phyloP scores from a whole-genome alignment of 2,329 filamentous ascomycete genomes.

The Aspergillus jensenii region DNA sequence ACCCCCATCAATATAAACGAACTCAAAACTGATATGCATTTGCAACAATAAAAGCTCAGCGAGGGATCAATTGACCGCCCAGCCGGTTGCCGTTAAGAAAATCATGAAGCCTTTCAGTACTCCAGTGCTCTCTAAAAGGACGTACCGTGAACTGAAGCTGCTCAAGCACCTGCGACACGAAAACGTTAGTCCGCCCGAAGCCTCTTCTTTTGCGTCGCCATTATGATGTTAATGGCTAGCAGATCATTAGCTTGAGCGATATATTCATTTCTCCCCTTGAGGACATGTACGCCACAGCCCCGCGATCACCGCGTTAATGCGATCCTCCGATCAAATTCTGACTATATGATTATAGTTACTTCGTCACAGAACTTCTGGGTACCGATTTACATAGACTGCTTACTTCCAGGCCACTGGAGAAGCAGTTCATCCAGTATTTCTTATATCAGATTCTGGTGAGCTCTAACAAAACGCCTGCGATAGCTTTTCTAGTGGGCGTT shows the following conservation, averaged over 20 bases:
- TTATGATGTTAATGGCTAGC: constrained; percentile 20
- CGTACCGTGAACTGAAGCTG: constrained; percentile 95
- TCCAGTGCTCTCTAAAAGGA: constrained; percentile 95
- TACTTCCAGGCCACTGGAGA: constrained; percentile 93
- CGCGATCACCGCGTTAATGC: background rate
- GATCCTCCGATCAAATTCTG: background rate
- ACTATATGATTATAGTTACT: constrained; percentile 65
- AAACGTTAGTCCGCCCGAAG: constrained; percentile 64
- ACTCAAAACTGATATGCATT: constrained; percentile 14
- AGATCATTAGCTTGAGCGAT: constrained; percentile 97
- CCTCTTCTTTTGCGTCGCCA: background rate
- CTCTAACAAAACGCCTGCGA: constrained; percentile 14
- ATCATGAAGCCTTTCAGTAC: constrained; percentile 99
- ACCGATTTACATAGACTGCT: constrained; percentile 95
- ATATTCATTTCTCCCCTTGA: constrained; percentile 99
- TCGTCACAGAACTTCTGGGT: constrained; percentile 94
- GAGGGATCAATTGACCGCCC: constrained; percentile 93
- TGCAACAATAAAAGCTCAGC: constrained; percentile 67
- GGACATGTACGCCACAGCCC: constrained; percentile 72
- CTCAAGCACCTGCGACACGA: constrained; percentile 96
- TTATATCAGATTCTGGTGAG: constrained; percentile 96
- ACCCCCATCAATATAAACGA: background rate
- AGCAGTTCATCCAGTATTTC: constrained; percentile 99
- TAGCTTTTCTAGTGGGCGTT: background rate
- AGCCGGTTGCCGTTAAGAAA: constrained; percentile 98